Evolutionary conservation across 192 early-diverging fungal genomes (phyloP).

Genomic region (Coemansia asiatica): DNA sequence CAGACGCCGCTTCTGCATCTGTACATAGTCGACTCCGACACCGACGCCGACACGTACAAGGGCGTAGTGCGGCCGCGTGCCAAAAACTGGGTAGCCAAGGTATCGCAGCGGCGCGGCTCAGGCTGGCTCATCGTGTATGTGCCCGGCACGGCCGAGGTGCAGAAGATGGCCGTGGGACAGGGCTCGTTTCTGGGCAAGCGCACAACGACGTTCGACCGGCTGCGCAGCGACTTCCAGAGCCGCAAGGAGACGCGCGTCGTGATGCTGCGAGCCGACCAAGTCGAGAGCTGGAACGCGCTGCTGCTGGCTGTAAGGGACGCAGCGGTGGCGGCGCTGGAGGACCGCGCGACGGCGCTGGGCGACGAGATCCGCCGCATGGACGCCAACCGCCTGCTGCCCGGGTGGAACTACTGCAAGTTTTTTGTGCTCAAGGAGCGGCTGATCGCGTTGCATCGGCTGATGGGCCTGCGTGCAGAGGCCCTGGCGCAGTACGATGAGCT

Average conservation of each 20-base stretch:
- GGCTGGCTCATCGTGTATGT: constrained; percentile 88
- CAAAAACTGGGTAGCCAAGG: constrained; percentile 36
- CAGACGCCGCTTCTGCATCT: constrained; percentile 35
- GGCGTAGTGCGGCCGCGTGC: constrained; percentile 36
- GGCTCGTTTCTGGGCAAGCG: constrained; percentile 60
- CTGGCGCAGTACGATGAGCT: constrained; percentile 95
- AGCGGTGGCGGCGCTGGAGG: constrained; percentile 81
- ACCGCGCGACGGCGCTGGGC: constrained; percentile 35
- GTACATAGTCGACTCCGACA: constrained; percentile 25
- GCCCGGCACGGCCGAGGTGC: constrained; percentile 56
- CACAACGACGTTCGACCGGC: constrained; percentile 77
- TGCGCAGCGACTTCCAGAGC: constrained; percentile 81
- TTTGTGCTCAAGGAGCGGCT: constrained; percentile 95
- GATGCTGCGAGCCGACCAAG: constrained; percentile 13
- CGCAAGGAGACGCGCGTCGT: constrained; percentile 33
- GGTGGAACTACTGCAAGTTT: constrained; percentile 99
- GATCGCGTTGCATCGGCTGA: constrained; percentile 80
- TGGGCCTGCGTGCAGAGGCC: constrained; percentile 86
- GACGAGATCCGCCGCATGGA: constrained; percentile 86
- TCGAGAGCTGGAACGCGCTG: constrained; percentile 50
- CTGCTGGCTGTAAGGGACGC: constrained; percentile 54
- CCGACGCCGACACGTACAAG: constrained; percentile 48
- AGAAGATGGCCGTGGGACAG: constrained; percentile 39
- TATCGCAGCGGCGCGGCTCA: constrained; percentile 53
- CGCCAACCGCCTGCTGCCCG: constrained; percentile 89